Conservation (phyloP, 306 rosid species). For the Castanospermum australe region DNA sequence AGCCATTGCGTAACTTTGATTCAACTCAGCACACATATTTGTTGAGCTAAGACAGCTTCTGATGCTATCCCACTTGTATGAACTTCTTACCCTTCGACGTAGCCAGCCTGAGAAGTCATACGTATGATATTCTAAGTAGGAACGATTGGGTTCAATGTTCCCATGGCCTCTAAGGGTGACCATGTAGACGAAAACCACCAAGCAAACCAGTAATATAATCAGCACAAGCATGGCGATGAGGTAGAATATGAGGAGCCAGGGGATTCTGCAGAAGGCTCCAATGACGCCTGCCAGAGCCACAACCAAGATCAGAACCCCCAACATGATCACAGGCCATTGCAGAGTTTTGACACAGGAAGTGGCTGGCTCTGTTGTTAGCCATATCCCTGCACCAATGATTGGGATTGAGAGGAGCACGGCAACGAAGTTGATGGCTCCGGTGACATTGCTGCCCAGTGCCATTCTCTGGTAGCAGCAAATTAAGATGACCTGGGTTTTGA, state of each 20-base stretch:
- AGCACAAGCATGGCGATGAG: conserved; percentile 67
- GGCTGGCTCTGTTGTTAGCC: conserved; percentile 78
- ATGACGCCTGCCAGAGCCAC: conserved; percentile 74
- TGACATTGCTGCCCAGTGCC: conserved; percentile 73
- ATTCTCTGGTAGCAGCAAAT: conserved; percentile 20
- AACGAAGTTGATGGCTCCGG: conserved; percentile 73
- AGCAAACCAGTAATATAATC: conserved; percentile 50
- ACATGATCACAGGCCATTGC: conserved; percentile 73
- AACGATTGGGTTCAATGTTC: conserved; percentile 65
- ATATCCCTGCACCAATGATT: conserved; percentile 77
- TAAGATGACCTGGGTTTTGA: not conserved
- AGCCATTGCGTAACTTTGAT: conserved; percentile 65
- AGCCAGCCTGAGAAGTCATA: conserved; percentile 76
- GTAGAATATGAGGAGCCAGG: conserved; percentile 55
- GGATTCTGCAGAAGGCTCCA: conserved; percentile 79
- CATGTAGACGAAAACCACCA: conserved; percentile 67
- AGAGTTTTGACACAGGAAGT: conserved; percentile 75
- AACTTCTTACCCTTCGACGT: conserved; percentile 63
- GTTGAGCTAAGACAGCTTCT: conserved; percentile 65
- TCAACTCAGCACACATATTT: conserved; percentile 58
- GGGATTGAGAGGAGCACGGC: conserved; percentile 84
- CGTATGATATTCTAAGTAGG: conserved; percentile 76
- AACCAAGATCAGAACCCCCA: conserved; percentile 58
- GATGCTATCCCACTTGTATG: conserved; percentile 72
- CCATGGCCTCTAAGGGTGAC: conserved; percentile 80